Evolutionary conservation across 805 yeast species (phyloP).

Genomic region (Yamadazyma insecticola): DNA sequence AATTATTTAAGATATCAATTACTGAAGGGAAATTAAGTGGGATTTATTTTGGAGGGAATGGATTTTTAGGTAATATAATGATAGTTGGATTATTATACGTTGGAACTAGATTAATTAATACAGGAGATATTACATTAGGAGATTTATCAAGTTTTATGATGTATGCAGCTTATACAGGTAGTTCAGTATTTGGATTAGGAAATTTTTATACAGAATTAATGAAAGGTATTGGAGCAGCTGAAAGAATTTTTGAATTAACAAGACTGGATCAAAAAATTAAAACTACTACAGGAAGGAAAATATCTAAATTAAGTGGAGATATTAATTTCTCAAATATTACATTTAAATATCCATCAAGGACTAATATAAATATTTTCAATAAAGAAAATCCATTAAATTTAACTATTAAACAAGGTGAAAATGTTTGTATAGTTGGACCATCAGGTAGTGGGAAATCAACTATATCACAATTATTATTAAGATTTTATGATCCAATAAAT

Average conservation of each 20-base stretch:
- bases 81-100: constrained; percentile 70
- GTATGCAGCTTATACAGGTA: constrained; percentile 92
- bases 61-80: constrained; percentile 78
- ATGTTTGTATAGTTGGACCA: constrained; percentile 94
- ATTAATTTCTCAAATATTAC: constrained; percentile 59
- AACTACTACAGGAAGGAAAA: constrained; percentile 56
- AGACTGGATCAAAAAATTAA: constrained; percentile 72
- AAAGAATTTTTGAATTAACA: constrained; percentile 81
- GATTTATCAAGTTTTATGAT: constrained; percentile 89
- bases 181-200: constrained; percentile 88
- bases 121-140: constrained; percentile 77
- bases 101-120: constrained; percentile 78
- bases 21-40: constrained; percentile 80
- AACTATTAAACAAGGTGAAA: constrained; percentile 71
- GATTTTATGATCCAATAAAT: constrained; percentile 74
- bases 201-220: constrained; percentile 89
- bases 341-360: constrained; percentile 84
- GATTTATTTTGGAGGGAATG: constrained; percentile 70
- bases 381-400: constrained; percentile 48
- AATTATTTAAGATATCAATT: constrained; percentile 61
- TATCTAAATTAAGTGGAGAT: constrained; percentile 43
- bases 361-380: constrained; percentile 59
- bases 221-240: constrained; percentile 97
- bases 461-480: constrained; percentile 66
- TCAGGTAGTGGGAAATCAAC: constrained; percentile 96